These are phyloP conservation scores for Euphorbia peplus DNA, from an alignment of 345 rosid species.

Conservation along the genomic window DNA sequence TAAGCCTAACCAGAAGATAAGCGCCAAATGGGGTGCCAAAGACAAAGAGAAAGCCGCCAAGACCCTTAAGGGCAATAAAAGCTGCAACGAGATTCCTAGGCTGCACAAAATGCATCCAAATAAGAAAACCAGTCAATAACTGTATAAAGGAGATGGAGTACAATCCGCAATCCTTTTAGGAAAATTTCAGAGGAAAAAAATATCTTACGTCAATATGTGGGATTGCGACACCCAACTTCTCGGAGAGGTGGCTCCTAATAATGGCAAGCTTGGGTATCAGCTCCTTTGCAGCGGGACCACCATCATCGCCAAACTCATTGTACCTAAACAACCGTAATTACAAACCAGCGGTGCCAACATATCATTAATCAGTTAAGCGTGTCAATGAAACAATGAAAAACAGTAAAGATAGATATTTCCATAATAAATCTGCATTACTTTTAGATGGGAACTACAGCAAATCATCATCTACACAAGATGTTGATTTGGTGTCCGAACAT, in stretches of 20 bases:
- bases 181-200: not conserved
- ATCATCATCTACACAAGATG: not conserved
- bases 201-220: constrained; percentile 63
- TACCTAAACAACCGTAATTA: constrained; percentile 33
- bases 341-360: not conserved
- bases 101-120: constrained; percentile 32
- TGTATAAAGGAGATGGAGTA: not conserved
- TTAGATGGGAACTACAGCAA: not conserved
- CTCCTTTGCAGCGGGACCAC: constrained; percentile 87
- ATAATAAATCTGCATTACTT: not conserved
- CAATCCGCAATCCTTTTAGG: too few species aligned
- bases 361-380: not conserved
- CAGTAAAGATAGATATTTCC: not conserved
- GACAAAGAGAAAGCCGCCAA: constrained; percentile 75
- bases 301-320: constrained; percentile 74
- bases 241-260: constrained; percentile 50
- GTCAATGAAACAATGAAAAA: constrained; percentile 1
- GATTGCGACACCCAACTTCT: constrained; percentile 42
- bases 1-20: constrained; percentile 21
- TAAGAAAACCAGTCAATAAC: constrained; percentile 8
- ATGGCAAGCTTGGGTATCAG: constrained; percentile 59
- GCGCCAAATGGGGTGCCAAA: constrained; percentile 69
- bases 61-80: constrained; percentile 49
- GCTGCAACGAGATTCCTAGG: constrained; percentile 40
- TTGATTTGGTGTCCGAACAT: not conserved